Evolutionary conservation across 495 filamentous ascomycete genomes (phyloP).

Genomic region (Staphylotrichum longicolle): DNA sequence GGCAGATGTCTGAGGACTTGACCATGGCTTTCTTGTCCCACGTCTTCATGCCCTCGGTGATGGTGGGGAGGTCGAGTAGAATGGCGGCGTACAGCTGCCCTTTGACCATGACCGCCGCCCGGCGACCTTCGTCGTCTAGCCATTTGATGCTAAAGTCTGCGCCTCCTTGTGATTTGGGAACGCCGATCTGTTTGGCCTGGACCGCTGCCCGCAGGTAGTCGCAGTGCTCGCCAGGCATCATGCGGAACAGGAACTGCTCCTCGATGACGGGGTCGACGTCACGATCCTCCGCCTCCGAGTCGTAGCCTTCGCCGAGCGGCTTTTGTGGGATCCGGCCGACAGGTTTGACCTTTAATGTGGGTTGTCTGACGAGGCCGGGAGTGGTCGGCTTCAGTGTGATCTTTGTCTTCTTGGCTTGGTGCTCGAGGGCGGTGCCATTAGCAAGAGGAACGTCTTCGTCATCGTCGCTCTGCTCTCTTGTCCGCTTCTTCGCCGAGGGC

Average conservation of each 20-base stretch:
- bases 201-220: slow-evolving; percentile 74
- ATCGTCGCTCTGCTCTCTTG: slow-evolving; percentile 42
- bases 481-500: slow-evolving; percentile 48
- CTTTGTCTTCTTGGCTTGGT: slow-evolving; percentile 43
- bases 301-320: slow-evolving; percentile 81
- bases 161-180: slow-evolving; percentile 56
- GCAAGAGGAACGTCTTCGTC: slow-evolving; percentile 41
- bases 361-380: slow-evolving; percentile 32
- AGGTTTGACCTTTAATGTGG: slow-evolving; percentile 40
- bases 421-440: slow-evolving; percentile 27
- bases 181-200: slow-evolving; percentile 68
- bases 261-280: slow-evolving; percentile 86
- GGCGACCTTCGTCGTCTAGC: slow-evolving; percentile 68
- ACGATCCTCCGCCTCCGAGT: slow-evolving; percentile 91
- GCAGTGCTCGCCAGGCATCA: slow-evolving; percentile 79
- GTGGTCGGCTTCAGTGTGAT: slow-evolving; percentile 34
- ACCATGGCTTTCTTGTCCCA: slow-evolving; percentile 91
- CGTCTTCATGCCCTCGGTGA: slow-evolving; percentile 93
- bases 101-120: slow-evolving; percentile 67
- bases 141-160: slow-evolving; percentile 77
- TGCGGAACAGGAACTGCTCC: slow-evolving; percentile 83
- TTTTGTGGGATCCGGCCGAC: slow-evolving; percentile 58
- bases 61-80: slow-evolving; percentile 84
- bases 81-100: slow-evolving; percentile 73
- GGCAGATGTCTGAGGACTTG: slow-evolving; percentile 90